Conservation (phyloP, 306 rosid species). For the Alnus glutinosa region DNA sequence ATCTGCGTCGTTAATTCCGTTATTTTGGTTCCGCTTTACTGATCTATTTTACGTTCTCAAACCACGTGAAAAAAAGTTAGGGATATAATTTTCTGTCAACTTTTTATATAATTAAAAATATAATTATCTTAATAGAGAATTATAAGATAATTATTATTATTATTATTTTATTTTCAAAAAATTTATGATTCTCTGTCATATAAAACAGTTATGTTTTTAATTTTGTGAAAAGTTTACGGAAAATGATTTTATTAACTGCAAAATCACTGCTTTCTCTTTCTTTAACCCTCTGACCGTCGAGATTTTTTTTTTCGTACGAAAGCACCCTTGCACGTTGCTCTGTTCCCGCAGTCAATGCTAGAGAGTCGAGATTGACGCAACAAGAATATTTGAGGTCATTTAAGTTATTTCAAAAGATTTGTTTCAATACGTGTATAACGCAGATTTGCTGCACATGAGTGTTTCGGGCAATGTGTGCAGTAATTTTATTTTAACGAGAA, state of each 20-base stretch:
- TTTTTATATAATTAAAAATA: no score
- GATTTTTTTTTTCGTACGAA: not conserved
- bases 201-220: no score
- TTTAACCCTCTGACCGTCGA: constrained; percentile 6
- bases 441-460: not conserved
- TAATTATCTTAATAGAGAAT: no score
- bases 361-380: not conserved
- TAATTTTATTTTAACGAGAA: no score
- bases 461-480: not conserved
- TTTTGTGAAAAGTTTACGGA: no score
- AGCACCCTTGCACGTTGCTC: not conserved
- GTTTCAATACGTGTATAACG: no score
- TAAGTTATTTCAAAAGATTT: no score
- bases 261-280: not conserved
- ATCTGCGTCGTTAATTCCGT: constrained; percentile 33
- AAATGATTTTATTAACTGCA: no score
- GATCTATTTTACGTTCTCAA: not conserved
- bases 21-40: not conserved
- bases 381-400: not conserved
- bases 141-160: no score
- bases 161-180: no score
- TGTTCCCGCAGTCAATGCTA: not conserved
- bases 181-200: no score
- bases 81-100: no score
- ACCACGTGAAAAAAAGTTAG: not conserved